These are phyloP conservation scores for Peziza echinospora DNA, from an alignment of 495 filamentous ascomycete species.

Conservation along the genomic window DNA sequence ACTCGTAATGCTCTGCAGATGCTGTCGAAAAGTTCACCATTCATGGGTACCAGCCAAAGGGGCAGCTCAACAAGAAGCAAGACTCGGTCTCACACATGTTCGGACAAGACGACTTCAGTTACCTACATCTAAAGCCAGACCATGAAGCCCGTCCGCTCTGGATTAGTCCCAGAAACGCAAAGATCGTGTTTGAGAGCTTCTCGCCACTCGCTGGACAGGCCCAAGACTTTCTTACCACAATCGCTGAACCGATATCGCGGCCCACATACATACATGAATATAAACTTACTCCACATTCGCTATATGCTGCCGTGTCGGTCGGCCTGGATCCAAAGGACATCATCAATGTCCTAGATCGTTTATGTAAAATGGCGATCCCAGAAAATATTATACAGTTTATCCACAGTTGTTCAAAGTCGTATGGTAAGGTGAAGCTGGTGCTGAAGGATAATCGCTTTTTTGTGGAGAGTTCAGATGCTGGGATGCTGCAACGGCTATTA, in stretches of 20 bases:
- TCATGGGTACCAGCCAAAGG: not conserved
- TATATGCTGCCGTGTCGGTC: constrained; percentile 88
- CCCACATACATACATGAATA: constrained; percentile 86
- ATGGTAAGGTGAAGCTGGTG: constrained; percentile 88
- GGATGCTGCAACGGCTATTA: constrained; percentile 63
- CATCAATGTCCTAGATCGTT: constrained; percentile 60
- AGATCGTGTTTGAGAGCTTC: constrained; percentile 91
- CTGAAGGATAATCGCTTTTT: constrained; percentile 86
- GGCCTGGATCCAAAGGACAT: constrained; percentile 76
- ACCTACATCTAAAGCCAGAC: constrained; percentile 62
- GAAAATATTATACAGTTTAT: constrained; percentile 62
- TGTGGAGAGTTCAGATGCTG: constrained; percentile 71
- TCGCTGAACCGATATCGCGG: constrained; percentile 78
- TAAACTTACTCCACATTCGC: constrained; percentile 66
- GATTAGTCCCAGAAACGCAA: constrained; percentile 67
- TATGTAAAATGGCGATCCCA: constrained; percentile 71
- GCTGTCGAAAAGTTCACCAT: constrained; percentile 17
- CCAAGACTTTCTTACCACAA: constrained; percentile 84
- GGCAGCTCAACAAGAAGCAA: not conserved
- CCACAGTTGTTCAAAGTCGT: constrained; percentile 61
- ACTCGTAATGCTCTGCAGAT: not conserved
- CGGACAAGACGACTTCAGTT: constrained; percentile 57
- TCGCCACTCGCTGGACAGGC: constrained; percentile 63
- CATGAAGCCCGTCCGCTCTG: constrained; percentile 74
- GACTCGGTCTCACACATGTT: constrained; percentile 26